A percentile compares a stretch with the other conserved stretches of the same genome.
phyloP scores from a whole-genome alignment of 129 eudicot species.

The Kitagawia praeruptora region DNA sequence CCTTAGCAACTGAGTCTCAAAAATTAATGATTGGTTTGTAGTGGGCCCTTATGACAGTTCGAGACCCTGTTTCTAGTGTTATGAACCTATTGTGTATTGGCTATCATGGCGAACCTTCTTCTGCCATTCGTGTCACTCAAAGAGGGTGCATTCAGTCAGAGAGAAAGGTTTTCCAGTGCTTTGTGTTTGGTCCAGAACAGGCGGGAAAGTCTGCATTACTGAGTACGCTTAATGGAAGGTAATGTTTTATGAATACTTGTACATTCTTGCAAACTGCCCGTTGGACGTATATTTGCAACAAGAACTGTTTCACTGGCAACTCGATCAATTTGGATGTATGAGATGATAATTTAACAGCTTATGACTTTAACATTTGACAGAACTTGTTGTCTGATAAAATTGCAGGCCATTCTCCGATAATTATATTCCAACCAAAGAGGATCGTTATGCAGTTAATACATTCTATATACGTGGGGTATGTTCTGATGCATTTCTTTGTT shows the following conservation, averaged over 20 bases:
- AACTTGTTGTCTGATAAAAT: slow-evolving; percentile 7
- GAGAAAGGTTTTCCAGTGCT: slow-evolving; percentile 87
- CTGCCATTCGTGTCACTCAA: slow-evolving; percentile 77
- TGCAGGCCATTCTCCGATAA: slow-evolving; percentile 70
- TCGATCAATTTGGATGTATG: not conserved
- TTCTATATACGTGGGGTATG: slow-evolving; percentile 65
- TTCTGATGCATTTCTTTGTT: not conserved
- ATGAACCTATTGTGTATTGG: slow-evolving; percentile 81
- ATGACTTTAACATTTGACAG: slow-evolving; percentile 7
- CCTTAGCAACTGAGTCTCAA: not conserved
- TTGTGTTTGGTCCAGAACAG: slow-evolving; percentile 83
- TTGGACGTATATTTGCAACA: not conserved
- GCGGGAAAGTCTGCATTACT: slow-evolving; percentile 76
- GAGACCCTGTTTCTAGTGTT: slow-evolving; percentile 70
- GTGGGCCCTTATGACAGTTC: slow-evolving; percentile 96
- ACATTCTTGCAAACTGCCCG: not conserved
- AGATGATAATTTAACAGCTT: not conserved
- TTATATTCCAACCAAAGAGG: slow-evolving; percentile 55
- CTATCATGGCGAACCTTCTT: slow-evolving; percentile 68
- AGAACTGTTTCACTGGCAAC: not conserved
- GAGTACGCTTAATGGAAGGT: slow-evolving; percentile 83
- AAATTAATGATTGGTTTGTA: slow-evolving; percentile 25
- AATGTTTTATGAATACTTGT: not conserved
- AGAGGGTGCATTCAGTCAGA: slow-evolving; percentile 72
- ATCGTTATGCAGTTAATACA: slow-evolving; percentile 62